phyloP scores from a whole-genome alignment of 129 eudicot species.

The Saussurea involucrata region DNA sequence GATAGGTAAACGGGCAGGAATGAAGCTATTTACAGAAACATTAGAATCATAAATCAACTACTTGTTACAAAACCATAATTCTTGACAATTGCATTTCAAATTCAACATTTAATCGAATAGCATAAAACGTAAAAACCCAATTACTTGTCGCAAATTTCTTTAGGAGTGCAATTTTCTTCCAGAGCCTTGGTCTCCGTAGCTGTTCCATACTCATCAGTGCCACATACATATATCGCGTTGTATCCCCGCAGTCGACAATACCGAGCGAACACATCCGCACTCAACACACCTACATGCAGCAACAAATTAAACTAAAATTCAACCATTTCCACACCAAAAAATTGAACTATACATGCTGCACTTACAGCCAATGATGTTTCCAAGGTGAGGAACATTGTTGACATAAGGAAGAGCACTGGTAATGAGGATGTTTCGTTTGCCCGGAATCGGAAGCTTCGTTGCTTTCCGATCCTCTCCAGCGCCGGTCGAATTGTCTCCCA shows the following conservation, averaged over 20 bases:
- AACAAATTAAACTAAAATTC: background rate
- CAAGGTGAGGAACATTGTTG: slow-evolving; percentile 69
- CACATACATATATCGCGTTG: slow-evolving; percentile 75
- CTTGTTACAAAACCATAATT: background rate
- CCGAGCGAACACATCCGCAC: slow-evolving; percentile 96
- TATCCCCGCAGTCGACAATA: slow-evolving; percentile 77
- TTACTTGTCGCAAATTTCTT: slow-evolving; percentile 93
- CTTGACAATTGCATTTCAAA: background rate
- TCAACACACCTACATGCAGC: slow-evolving; percentile 64
- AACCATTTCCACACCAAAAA: background rate
- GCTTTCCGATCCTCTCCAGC: slow-evolving; percentile 30
- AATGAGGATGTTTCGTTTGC: slow-evolving; percentile 56
- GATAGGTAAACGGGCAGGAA: background rate
- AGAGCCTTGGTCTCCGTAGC: slow-evolving; percentile 93
- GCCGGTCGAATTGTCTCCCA: slow-evolving; percentile 30
- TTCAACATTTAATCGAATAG: background rate
- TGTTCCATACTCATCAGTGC: slow-evolving; percentile 97
- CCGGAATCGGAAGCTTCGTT: slow-evolving; percentile 43
- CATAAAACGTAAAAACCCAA: background rate
- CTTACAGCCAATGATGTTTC: slow-evolving; percentile 67
- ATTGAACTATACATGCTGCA: background rate
- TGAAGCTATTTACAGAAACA: background rate
- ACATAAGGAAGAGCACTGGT: slow-evolving; percentile 70
- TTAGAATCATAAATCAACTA: background rate
- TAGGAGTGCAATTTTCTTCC: slow-evolving; percentile 82